Conservation (phyloP, 2,329 filamentous ascomycete genomes). For the Ophiocordyceps camponoti-saundersi region DNA sequence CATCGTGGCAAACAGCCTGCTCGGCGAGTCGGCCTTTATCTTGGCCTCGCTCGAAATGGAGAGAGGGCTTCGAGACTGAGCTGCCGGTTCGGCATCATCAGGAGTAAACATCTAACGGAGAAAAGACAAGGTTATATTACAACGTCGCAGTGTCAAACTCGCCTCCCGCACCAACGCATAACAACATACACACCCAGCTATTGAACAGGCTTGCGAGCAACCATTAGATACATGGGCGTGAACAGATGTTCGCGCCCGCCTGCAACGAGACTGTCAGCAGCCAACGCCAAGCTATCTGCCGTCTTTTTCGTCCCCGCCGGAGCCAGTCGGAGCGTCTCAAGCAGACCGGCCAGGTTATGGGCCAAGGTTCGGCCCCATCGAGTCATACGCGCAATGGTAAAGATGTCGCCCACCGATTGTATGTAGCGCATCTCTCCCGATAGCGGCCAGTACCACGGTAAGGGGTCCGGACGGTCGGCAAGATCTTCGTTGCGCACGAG, state of each 20-base stretch:
- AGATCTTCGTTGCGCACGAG: conserved; percentile 75
- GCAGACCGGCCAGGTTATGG: conserved; percentile 57
- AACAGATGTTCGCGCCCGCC: conserved; percentile 85
- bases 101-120: too few relatives aligned
- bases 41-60: conserved; percentile 20
- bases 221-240: conserved; percentile 97
- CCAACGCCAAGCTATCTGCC: conserved; percentile 71
- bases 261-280: conserved; percentile 71
- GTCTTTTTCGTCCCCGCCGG: conserved; percentile 84
- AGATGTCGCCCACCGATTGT: conserved; percentile 60
- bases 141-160: neutral
- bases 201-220: conserved; percentile 60
- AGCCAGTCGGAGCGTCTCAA: conserved; percentile 61
- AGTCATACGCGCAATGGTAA: conserved; percentile 80
- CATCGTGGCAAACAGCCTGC: conserved; percentile 17
- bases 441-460: conserved; percentile 90
- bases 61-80: neutral
- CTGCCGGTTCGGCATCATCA: neutral
- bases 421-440: conserved; percentile 74
- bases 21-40: conserved; percentile 19
- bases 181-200: neutral
- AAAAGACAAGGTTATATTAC: too few relatives aligned
- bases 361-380: conserved; percentile 59
- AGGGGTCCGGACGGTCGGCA: conserved; percentile 54
- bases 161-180: neutral